These are phyloP conservation scores for Lumnitzera littorea DNA, from an alignment of 345 rosid species.

Conservation along the genomic window DNA sequence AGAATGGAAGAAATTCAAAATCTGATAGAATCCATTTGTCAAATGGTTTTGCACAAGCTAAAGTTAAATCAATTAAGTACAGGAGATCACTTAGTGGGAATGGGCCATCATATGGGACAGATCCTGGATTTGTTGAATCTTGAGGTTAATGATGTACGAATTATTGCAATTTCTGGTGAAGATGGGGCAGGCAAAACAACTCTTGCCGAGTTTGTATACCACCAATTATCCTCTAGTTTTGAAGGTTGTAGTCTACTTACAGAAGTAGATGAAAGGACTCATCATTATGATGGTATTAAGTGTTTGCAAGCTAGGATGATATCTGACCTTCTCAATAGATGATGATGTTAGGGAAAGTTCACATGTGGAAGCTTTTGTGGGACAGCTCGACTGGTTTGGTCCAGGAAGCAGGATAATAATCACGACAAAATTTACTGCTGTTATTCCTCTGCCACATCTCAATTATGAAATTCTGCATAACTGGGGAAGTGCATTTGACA, in stretches of 20 bases:
- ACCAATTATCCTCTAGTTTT: conserved; percentile 14
- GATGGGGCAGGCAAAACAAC: conserved; percentile 8
- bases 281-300: neutral
- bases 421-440: no score
- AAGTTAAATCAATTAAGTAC: neutral
- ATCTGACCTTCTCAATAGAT: neutral
- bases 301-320: conserved; percentile 11
- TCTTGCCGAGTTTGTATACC: conserved; percentile 21
- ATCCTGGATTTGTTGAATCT: neutral
- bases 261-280: conserved; percentile 19
- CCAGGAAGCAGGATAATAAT: no score
- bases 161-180: neutral
- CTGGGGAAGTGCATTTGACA: no score
- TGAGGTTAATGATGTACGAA: neutral
- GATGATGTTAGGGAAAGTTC: neutral
- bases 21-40: neutral
- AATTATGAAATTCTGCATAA: no score
- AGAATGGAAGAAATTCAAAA: neutral
- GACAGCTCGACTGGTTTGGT: no score
- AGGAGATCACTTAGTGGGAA: conserved; percentile 1
- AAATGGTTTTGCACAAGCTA: neutral
- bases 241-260: conserved; percentile 22
- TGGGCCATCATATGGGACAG: neutral
- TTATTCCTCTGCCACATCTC: no score
- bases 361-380: no score